Evolutionary conservation across 2,329 filamentous ascomycete species (phyloP).

Genomic region (Paraconiothyrium brasiliense): DNA sequence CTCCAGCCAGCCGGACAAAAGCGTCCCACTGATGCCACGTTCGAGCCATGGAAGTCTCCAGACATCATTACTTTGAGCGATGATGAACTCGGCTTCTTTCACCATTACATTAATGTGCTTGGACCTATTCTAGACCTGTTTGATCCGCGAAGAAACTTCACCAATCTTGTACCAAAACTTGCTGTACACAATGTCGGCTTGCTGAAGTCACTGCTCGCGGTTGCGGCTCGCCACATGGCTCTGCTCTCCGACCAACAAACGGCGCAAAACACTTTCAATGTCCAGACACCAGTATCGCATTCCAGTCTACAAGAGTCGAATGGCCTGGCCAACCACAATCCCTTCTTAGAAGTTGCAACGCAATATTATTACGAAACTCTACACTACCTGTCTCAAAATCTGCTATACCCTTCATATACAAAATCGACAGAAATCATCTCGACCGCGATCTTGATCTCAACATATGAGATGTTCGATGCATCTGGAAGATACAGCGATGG

Average conservation of each 20-base stretch:
- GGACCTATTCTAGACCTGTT: constrained; percentile 56
- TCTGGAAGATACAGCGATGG: constrained; percentile 53
- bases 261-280: constrained; percentile 37
- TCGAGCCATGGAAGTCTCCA: constrained; percentile 38
- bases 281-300: constrained; percentile 30
- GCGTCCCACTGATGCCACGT: constrained; percentile 15
- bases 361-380: constrained; percentile 71
- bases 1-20: constrained; percentile 20
- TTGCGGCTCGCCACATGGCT: constrained; percentile 63
- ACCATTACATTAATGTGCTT: constrained; percentile 50
- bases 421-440: constrained; percentile 67
- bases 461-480: constrained; percentile 73
- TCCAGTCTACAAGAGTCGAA: constrained; percentile 18
- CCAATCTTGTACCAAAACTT: constrained; percentile 43
- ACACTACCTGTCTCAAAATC: constrained; percentile 68
- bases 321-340: constrained; percentile 36
- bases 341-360: constrained; percentile 51
- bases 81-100: constrained; percentile 51
- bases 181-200: constrained; percentile 64
- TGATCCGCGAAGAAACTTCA: constrained; percentile 53
- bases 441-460: constrained; percentile 68
- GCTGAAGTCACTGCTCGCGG: constrained; percentile 66
- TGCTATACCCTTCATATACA: constrained; percentile 67
- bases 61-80: constrained; percentile 41
- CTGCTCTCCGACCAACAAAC: constrained; percentile 45